A percentile compares a stretch with the other conserved stretches of the same genome.
phyloP scores from a whole-genome alignment of 2,329 filamentous ascomycete genomes.

The Raffaelea albimanens region DNA sequence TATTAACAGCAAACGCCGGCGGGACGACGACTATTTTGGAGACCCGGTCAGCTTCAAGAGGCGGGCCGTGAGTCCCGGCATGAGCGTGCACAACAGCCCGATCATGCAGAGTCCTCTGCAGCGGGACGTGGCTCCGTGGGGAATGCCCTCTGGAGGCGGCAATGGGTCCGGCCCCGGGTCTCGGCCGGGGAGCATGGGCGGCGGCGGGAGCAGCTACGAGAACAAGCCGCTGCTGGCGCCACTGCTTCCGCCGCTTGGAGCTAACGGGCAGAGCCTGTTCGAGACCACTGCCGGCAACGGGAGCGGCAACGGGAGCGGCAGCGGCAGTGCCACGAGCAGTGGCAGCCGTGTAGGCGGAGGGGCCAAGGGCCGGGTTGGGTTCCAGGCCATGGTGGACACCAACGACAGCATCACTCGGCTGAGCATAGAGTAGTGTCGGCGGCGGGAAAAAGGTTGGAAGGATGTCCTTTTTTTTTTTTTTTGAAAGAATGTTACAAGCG shows the following conservation, averaged over 20 bases:
- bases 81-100: constrained; percentile 86
- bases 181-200: constrained; percentile 36
- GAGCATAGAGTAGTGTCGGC: constrained; percentile 94
- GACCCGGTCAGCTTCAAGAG: constrained; percentile 84
- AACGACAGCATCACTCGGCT: constrained; percentile 93
- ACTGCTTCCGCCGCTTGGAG: not conserved
- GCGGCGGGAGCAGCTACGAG: constrained; percentile 18
- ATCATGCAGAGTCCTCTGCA: constrained; percentile 77
- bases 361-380: constrained; percentile 57
- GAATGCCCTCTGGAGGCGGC: constrained; percentile 49
- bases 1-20: constrained; percentile 70
- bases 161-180: constrained; percentile 37
- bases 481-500: no score
- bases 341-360: constrained; percentile 12
- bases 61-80: constrained; percentile 80
- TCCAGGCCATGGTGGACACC: constrained; percentile 94
- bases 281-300: constrained; percentile 1
- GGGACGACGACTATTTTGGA: constrained; percentile 79
- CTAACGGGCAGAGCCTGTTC: not conserved
- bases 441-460: no score
- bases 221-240: constrained; percentile 11
- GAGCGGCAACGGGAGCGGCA: constrained; percentile 32
- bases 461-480: no score
- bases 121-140: constrained; percentile 61
- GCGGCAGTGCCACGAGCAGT: constrained; percentile 30